Evolutionary conservation across 257 asterid species (phyloP).

Genomic region (Datura wrightii): DNA sequence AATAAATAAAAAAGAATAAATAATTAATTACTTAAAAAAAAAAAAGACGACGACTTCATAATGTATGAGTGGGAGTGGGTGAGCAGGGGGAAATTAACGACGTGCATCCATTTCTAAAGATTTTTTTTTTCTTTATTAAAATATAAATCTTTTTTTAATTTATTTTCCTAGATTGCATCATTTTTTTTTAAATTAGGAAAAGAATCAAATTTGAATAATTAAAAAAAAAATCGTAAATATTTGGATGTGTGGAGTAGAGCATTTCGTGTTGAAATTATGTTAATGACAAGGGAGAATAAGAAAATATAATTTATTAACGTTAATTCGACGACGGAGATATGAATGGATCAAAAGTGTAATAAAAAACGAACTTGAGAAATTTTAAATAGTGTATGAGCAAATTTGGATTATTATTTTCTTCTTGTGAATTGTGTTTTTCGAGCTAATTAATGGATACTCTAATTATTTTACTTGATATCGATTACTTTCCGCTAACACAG

Average conservation of each 20-base stretch:
- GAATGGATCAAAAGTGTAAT: too few species aligned
- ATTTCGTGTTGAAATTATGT: neutral
- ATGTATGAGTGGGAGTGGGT: neutral
- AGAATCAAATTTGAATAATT: neutral
- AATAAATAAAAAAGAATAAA: neutral
- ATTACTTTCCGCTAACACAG: too few species aligned
- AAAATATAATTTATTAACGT: neutral
- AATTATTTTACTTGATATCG: too few species aligned
- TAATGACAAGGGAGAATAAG: neutral
- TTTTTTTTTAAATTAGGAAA: neutral
- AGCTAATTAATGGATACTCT: too few species aligned
- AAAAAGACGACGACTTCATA: neutral
- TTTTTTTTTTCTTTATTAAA: neutral
- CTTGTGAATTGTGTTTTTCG: too few species aligned
- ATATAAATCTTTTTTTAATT: neutral
- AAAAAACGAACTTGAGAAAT: too few species aligned
- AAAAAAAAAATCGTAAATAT: neutral
- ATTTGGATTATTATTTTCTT: too few species aligned
- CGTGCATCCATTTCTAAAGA: conserved; percentile 27
- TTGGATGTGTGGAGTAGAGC: neutral
- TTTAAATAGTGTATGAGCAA: too few species aligned
- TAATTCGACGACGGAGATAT: neutral
- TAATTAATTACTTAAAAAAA: neutral
- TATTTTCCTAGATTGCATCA: conserved; percentile 11
- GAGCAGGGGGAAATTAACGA: neutral